These are phyloP conservation scores for Gastrolobium villosum DNA, from an alignment of 306 rosid genomes.

Conservation along the genomic window DNA sequence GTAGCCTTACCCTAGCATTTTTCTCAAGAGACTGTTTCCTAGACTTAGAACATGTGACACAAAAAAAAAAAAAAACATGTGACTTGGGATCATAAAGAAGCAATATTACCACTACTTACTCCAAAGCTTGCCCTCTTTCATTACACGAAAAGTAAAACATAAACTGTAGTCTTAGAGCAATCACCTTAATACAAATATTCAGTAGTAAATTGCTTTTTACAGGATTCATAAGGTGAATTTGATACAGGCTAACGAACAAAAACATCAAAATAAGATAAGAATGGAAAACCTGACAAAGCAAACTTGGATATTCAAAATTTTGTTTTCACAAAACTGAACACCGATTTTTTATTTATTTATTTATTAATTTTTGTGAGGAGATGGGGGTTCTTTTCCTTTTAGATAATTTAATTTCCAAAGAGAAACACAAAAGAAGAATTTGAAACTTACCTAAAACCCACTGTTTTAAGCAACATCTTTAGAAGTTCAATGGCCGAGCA, in stretches of 20 bases:
- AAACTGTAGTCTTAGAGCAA: background rate
- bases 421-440: background rate
- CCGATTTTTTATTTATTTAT: too few relatives aligned
- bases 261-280: background rate
- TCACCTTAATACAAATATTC: constrained; percentile 1
- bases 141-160: constrained; percentile 8
- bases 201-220: background rate
- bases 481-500: constrained; percentile 84
- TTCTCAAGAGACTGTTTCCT: too few relatives aligned
- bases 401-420: background rate
- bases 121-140: background rate
- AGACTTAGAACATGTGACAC: too few relatives aligned
- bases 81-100: too few relatives aligned
- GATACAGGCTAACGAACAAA: background rate
- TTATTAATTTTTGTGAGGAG: too few relatives aligned
- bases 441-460: constrained; percentile 76
- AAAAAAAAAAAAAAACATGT: too few relatives aligned
- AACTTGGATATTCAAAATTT: background rate
- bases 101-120: too few relatives aligned
- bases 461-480: constrained; percentile 87
- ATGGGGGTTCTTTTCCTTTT: background rate
- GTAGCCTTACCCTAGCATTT: too few relatives aligned
- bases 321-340: background rate
- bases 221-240: constrained; percentile 3
- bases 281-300: background rate